Evolutionary conservation across 371 early-diverging fungal genomes (phyloP).

Genomic region (Lichtheimia ramosa): DNA sequence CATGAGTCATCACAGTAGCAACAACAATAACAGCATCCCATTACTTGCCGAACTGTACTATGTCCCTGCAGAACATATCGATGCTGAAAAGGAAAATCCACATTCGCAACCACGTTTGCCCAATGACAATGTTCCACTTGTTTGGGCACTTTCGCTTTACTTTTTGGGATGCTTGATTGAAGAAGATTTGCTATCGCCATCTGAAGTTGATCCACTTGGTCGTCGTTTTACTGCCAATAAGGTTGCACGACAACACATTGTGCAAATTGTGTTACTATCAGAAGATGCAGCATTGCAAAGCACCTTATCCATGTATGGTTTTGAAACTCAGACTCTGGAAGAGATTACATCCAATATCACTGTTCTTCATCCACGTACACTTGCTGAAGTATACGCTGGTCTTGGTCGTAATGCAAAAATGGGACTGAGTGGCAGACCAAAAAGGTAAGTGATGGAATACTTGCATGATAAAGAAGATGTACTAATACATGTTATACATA

Average conservation of each 20-base stretch:
- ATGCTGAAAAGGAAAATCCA: conserved; percentile 73
- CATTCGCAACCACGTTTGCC: conserved; percentile 79
- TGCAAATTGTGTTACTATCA: conserved; percentile 80
- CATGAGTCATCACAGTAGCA: not conserved
- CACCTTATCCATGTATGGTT: conserved; percentile 70
- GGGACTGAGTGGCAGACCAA: conserved; percentile 77
- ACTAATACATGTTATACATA: not conserved
- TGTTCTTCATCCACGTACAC: conserved; percentile 76
- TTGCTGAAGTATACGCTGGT: conserved; percentile 76
- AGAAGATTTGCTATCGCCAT: conserved; percentile 74
- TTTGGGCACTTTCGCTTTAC: conserved; percentile 89
- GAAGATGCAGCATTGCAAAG: conserved; percentile 75
- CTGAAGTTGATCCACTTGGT: conserved; percentile 88
- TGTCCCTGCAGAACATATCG: conserved; percentile 73
- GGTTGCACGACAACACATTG: conserved; percentile 56
- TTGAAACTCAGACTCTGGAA: conserved; percentile 74
- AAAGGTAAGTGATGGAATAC: conserved; percentile 34
- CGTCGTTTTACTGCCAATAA: conserved; percentile 61
- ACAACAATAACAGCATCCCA: conserved; percentile 23
- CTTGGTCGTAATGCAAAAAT: conserved; percentile 81
- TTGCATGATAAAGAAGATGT: too few species aligned
- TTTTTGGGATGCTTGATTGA: conserved; percentile 78
- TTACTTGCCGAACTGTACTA: conserved; percentile 84
- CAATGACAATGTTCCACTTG: conserved; percentile 87
- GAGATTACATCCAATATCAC: conserved; percentile 72